Base-by-base conservation (phyloP, 768 basidiomycete species). In the Leccinum broughii region DNA sequence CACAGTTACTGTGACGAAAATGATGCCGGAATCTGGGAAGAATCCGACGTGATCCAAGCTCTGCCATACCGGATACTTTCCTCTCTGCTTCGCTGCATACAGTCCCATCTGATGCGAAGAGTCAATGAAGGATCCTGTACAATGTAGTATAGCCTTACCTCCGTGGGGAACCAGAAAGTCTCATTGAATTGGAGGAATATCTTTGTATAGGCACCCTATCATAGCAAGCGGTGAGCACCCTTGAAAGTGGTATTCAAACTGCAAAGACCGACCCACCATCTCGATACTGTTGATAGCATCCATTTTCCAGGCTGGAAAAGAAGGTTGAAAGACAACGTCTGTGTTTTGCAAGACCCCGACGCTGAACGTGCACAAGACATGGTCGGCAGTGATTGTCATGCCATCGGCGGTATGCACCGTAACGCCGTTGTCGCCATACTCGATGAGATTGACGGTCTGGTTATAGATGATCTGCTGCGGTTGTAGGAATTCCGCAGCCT, bases 61-160 rank as follows among this genome's bases (percentile, higher is more conserved):
- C 65, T 88, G 87, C 87, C 87, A 88, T 6, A 88, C 80, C 0
- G 85, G 84, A 70, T 87, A 89, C 34, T 78, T 76, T 5, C 87
- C 87, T 22, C 86, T 80, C 58, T 84, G 77, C 17, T 72, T 69
- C 58, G 84, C 83, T 4, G 86, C 85, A 62, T 85, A 87, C 6
- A 87, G 67, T 8, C 77, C 85, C 73, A 75, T 65, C 73, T 73
- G 52, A 39, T 46, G 10, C 14, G 4, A 20, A 8, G 20, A 51
- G 13, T 2, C 41, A 44, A 30, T 58, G 9, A 41, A 17, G 34
- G 0, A 17, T 8, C 13, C 17, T 9, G 32, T 32, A 32, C 32
- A 32, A 32, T 32, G 0, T 32, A 20, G 8, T 13, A 24, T 11
- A 48, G 6, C 3, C 46, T 26, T 41, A 75, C 78, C 77, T 83